Conservation (phyloP, 2,329 filamentous ascomycete species). For the Epicoccum nigrum region DNA sequence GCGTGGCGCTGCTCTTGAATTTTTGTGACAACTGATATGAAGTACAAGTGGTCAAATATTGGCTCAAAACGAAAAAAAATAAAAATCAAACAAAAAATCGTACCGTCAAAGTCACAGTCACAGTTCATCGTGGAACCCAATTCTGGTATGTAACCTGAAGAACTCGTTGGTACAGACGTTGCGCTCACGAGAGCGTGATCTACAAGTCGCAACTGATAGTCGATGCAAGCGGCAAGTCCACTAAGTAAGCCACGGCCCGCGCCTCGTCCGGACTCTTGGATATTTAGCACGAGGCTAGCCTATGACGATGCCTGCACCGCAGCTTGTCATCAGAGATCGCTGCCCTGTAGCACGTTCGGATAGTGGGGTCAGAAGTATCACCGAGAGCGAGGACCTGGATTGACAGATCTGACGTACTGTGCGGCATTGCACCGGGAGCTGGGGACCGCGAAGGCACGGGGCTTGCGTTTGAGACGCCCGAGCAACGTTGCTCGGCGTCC, state of each 20-base stretch:
- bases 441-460: slow-evolving; percentile 2
- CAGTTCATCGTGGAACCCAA: too few relatives aligned
- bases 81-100: too few relatives aligned
- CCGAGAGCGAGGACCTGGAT: slow-evolving; percentile 1
- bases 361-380: slow-evolving; percentile 8
- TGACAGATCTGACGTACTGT: slow-evolving; percentile 3
- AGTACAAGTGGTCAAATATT: too few relatives aligned
- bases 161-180: too few relatives aligned
- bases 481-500: slow-evolving; percentile 5
- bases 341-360: background rate
- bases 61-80: too few relatives aligned
- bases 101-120: too few relatives aligned
- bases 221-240: too few relatives aligned
- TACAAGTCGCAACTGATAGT: too few relatives aligned
- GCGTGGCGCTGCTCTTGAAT: too few relatives aligned
- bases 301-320: slow-evolving; percentile 3
- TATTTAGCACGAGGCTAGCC: slow-evolving; percentile 1
- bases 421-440: background rate
- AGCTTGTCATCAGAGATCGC: background rate
- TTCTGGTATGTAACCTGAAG: too few relatives aligned
- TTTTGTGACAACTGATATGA: too few relatives aligned
- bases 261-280: slow-evolving; percentile 11
- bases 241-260: slow-evolving; percentile 12
- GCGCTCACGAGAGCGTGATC: too few relatives aligned
- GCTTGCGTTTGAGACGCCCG: background rate